phyloP scores from a whole-genome alignment of 83 land plant species.

The Picea mariana region DNA sequence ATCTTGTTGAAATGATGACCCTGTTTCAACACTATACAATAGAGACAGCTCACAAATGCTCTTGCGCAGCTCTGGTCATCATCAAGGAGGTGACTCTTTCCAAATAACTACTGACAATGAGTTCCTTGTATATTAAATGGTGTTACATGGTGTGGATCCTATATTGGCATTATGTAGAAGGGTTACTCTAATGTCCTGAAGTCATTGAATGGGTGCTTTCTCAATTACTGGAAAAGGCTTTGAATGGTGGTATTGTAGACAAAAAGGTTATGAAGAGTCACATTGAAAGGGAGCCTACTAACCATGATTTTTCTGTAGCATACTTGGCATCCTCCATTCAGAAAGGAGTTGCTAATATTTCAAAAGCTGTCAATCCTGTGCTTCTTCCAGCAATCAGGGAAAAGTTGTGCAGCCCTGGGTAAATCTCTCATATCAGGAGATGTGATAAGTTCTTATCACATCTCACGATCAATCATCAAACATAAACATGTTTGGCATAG shows the following conservation, averaged over 20 bases:
- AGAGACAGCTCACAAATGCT: too few species aligned
- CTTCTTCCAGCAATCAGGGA: slow-evolving; percentile 63
- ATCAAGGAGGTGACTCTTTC: too few species aligned
- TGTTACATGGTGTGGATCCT: too few species aligned
- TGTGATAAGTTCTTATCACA: slow-evolving; percentile 46
- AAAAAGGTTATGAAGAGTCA: slow-evolving; percentile 12
- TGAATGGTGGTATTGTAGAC: slow-evolving; percentile 9
- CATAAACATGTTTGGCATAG: too few species aligned
- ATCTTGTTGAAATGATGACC: slow-evolving; percentile 39
- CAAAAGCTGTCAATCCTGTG: slow-evolving; percentile 65
- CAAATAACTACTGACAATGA: too few species aligned
- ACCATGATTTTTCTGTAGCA: slow-evolving; percentile 43
- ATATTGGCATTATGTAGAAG: too few species aligned
- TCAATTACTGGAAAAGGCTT: slow-evolving; percentile 11
- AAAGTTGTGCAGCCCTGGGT: slow-evolving; percentile 73
- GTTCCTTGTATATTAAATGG: too few species aligned
- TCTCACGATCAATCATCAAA: too few species aligned
- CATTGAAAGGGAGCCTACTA: slow-evolving; percentile 19
- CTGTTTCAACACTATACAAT: slow-evolving; percentile 17
- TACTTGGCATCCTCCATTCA: slow-evolving; percentile 62
- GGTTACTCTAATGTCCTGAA: too few species aligned
- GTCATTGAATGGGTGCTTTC: too few species aligned
- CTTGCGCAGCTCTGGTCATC: too few species aligned
- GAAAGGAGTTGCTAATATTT: slow-evolving; percentile 67
- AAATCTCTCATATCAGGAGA: slow-evolving; percentile 73